Evolutionary conservation across 257 asterid genomes (phyloP).

Genomic region (Scutellaria baicalensis): DNA sequence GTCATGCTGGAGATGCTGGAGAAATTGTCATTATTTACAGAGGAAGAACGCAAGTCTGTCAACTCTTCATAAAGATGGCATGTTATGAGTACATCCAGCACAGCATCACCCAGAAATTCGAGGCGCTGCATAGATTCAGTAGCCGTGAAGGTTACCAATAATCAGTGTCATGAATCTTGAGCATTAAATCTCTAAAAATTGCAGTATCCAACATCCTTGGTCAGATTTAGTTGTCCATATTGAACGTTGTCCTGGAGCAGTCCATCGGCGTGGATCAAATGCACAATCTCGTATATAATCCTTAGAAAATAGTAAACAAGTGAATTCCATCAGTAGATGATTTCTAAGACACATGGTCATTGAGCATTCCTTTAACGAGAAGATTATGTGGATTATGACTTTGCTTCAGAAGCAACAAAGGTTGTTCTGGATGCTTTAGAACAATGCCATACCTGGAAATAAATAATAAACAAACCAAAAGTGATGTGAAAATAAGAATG

Average conservation of each 20-base stretch:
- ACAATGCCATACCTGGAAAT: constrained; percentile 66
- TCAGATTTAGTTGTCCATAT: constrained; percentile 24
- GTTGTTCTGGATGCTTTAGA: constrained; percentile 69
- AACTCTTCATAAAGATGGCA: constrained; percentile 64
- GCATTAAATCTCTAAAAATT: too few species aligned
- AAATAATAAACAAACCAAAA: constrained; percentile 1
- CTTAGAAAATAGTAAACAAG: constrained; percentile 26
- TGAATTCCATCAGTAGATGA: background rate
- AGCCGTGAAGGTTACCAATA: background rate
- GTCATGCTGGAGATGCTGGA: constrained; percentile 63
- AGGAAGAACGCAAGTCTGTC: constrained; percentile 90
- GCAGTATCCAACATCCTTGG: too few species aligned
- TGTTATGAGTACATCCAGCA: constrained; percentile 77
- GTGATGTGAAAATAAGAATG: background rate
- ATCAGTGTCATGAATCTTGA: too few species aligned
- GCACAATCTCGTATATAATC: constrained; percentile 67
- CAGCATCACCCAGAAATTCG: constrained; percentile 97
- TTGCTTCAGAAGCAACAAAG: constrained; percentile 83
- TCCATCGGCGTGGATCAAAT: constrained; percentile 86
- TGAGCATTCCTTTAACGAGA: constrained; percentile 54
- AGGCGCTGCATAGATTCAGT: constrained; percentile 60
- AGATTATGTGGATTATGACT: constrained; percentile 89
- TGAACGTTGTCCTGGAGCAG: constrained; percentile 85
- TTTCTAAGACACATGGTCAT: background rate
- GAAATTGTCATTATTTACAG: constrained; percentile 80